phyloP scores from a whole-genome alignment of 108 stramenopile species.

The Pseudonitzschia multiseries region DNA sequence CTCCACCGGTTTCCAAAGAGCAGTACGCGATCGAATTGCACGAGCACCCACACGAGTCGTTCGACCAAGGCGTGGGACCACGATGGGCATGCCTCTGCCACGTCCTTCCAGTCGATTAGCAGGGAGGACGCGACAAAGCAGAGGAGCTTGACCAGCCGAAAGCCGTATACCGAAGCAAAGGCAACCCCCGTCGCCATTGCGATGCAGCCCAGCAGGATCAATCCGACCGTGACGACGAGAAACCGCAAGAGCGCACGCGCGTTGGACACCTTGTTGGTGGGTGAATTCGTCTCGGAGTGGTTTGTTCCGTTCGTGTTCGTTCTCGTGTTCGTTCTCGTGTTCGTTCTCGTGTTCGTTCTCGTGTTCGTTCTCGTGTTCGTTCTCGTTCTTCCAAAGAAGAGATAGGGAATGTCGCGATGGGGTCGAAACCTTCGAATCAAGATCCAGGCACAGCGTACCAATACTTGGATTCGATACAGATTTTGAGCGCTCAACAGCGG shows the following conservation, averaged over 20 bases:
- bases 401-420: not conserved
- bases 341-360: not conserved
- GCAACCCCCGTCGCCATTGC: not conserved
- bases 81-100: not conserved
- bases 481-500: conserved; percentile 20
- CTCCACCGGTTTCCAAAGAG: conserved; percentile 25
- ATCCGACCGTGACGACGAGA: not conserved
- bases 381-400: not conserved
- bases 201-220: not conserved
- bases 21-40: conserved; percentile 16
- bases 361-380: not conserved
- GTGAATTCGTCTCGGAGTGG: too few relatives aligned
- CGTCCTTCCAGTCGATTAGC: conserved; percentile 25
- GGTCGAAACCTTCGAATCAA: not conserved
- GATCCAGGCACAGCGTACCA: not conserved
- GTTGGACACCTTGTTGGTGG: not conserved
- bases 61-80: not conserved
- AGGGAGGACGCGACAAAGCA: not conserved
- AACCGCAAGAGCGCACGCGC: not conserved
- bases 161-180: not conserved
- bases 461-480: conserved; percentile 6
- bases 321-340: not conserved
- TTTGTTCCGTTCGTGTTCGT: not conserved
- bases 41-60: not conserved
- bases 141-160: not conserved